A percentile compares a stretch with the other conserved stretches of the same genome.
Evolutionary conservation across 1,139 yeast genomes (phyloP).

Genomic region (Candida neerlandica): DNA sequence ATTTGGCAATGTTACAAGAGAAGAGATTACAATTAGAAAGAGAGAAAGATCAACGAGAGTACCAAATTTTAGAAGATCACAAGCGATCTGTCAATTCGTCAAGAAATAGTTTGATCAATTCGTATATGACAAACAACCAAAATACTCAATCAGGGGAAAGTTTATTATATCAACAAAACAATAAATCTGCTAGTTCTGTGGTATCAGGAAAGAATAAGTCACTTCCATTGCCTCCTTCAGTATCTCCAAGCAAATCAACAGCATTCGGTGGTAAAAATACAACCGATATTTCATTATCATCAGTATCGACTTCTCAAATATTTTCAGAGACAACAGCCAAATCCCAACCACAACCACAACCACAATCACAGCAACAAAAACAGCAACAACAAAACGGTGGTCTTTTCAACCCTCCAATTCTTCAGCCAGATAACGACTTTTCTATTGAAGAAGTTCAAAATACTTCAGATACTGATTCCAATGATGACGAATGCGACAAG

Average conservation of each 20-base stretch:
- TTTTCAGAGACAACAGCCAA: slow-evolving; percentile 4
- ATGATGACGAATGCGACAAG: slow-evolving; percentile 16
- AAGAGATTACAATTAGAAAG: slow-evolving; percentile 13
- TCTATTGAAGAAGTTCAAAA: slow-evolving; percentile 45
- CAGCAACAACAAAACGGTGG: slow-evolving; percentile 10
- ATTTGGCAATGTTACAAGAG: slow-evolving; percentile 21
- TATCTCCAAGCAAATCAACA: background rate
- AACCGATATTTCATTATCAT: slow-evolving; percentile 4
- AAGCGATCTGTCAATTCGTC: slow-evolving; percentile 13
- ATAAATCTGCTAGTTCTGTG: slow-evolving; percentile 18
- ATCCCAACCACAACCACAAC: background rate
- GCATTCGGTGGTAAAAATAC: background rate
- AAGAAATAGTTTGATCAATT: slow-evolving; percentile 17
- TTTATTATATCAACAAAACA: slow-evolving; percentile 11
- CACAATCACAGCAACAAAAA: background rate
- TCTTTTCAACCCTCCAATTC: slow-evolving; percentile 3
- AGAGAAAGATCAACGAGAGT: slow-evolving; percentile 11
- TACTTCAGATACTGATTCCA: slow-evolving; percentile 41
- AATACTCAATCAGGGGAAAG: slow-evolving; percentile 8
- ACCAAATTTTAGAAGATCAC: slow-evolving; percentile 10
- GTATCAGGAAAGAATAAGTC: slow-evolving; percentile 29
- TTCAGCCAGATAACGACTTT: slow-evolving; percentile 24
- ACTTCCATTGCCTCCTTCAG: slow-evolving; percentile 34
- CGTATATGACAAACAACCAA: slow-evolving; percentile 13
- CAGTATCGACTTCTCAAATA: slow-evolving; percentile 5